Conservation (phyloP, 768 basidiomycete genomes). For the Lenzites betulinus region DNA sequence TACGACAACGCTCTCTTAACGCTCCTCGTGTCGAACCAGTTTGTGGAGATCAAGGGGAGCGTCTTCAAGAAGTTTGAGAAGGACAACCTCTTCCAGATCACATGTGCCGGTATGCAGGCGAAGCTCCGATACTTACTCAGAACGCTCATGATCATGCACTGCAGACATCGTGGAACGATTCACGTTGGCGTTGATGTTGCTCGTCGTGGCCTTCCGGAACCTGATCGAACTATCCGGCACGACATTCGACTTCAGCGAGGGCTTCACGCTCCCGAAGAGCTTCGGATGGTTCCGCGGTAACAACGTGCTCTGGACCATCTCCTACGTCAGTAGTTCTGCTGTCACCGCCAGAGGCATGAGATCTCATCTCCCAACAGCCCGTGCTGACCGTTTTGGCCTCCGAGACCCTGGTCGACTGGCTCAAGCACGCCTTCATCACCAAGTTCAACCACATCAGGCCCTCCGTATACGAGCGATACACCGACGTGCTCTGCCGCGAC, state of each 20-base stretch:
- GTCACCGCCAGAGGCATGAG: not conserved
- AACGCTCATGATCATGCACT: not conserved
- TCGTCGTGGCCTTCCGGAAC: conserved; percentile 90
- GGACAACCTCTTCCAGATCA: conserved; percentile 97
- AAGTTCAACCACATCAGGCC: conserved; percentile 99
- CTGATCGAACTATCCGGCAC: conserved; percentile 92
- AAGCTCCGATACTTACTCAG: not conserved
- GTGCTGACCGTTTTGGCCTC: conserved; percentile 88
- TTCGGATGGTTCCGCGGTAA: conserved; percentile 85
- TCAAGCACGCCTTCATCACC: conserved; percentile 99
- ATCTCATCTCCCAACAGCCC: conserved; percentile 53
- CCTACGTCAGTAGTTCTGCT: conserved; percentile 62
- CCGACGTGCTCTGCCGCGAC: conserved; percentile 93
- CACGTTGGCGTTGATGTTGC: conserved; percentile 87
- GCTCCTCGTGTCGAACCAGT: conserved; percentile 94
- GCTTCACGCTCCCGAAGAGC: conserved; percentile 75
- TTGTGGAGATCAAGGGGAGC: conserved; percentile 98
- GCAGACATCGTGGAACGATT: conserved; percentile 97
- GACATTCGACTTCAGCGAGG: conserved; percentile 75
- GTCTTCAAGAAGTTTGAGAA: conserved; percentile 99
- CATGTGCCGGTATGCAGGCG: conserved; percentile 79
- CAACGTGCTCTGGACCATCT: conserved; percentile 82
- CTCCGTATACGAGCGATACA: conserved; percentile 92
- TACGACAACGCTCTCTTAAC: conserved; percentile 96
- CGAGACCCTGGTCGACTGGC: conserved; percentile 96